These are phyloP conservation scores for Alternaria triticimaculans DNA, from an alignment of 2,329 filamentous ascomycete species.

Conservation along the genomic window DNA sequence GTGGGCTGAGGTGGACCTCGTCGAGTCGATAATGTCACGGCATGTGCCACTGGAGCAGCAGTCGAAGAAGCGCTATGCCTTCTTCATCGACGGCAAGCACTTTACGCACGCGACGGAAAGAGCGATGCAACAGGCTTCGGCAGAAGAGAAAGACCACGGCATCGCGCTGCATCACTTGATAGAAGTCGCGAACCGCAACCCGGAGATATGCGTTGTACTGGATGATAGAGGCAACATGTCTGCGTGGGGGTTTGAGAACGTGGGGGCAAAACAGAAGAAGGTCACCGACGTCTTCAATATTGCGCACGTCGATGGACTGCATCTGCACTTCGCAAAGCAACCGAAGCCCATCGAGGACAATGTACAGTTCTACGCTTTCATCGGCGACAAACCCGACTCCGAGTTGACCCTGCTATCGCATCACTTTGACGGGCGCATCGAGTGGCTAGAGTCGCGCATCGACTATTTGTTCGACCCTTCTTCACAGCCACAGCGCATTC, in stretches of 20 bases:
- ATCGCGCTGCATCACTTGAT: slow-evolving; percentile 83
- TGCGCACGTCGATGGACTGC: slow-evolving; percentile 72
- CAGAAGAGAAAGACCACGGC: slow-evolving; percentile 65
- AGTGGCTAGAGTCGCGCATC: slow-evolving; percentile 79
- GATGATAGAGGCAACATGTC: slow-evolving; percentile 87
- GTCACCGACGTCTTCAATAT: slow-evolving; percentile 82
- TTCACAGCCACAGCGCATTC: slow-evolving; percentile 63
- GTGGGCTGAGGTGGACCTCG: slow-evolving; percentile 81
- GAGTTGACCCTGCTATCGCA: slow-evolving; percentile 78
- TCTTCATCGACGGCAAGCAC: slow-evolving; percentile 82
- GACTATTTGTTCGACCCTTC: slow-evolving; percentile 81
- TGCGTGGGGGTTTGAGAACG: slow-evolving; percentile 89
- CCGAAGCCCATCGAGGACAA: slow-evolving; percentile 57
- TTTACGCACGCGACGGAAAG: slow-evolving; percentile 79
- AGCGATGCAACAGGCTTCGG: slow-evolving; percentile 69
- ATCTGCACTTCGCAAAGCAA: slow-evolving; percentile 47
- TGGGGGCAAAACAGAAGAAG: slow-evolving; percentile 72
- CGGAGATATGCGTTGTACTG: slow-evolving; percentile 85
- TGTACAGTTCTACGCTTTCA: slow-evolving; percentile 76
- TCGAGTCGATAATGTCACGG: slow-evolving; percentile 69
- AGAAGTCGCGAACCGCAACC: slow-evolving; percentile 81
- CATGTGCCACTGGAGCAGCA: slow-evolving; percentile 50
- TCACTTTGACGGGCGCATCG: slow-evolving; percentile 82
- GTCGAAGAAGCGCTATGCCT: slow-evolving; percentile 67
- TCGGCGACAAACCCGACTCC: slow-evolving; percentile 65